phyloP scores from a whole-genome alignment of 768 basidiomycete species.

The Mycena indigotica region DNA sequence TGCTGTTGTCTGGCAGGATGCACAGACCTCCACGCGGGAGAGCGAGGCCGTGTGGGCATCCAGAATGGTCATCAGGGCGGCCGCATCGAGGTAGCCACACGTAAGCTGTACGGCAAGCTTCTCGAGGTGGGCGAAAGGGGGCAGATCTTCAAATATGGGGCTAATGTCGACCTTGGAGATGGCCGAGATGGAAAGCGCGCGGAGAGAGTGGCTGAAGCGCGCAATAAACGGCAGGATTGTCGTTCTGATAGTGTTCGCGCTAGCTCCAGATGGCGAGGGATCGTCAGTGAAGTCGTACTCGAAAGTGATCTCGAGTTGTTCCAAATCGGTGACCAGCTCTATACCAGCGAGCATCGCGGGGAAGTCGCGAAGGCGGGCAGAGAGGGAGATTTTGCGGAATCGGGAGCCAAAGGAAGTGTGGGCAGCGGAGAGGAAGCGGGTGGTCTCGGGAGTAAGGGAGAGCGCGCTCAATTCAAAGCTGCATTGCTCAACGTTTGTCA shows the following conservation, averaged over 20 bases:
- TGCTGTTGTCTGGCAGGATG: background rate
- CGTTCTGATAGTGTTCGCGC: background rate
- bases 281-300: background rate
- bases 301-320: background rate
- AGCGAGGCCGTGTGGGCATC: background rate
- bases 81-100: background rate
- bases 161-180: background rate
- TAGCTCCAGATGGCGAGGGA: background rate
- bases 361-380: background rate
- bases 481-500: background rate
- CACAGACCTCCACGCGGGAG: background rate
- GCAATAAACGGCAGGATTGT: background rate
- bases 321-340: background rate
- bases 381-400: background rate
- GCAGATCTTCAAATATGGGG: background rate
- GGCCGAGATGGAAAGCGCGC: background rate
- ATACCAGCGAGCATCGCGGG: background rate
- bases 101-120: background rate
- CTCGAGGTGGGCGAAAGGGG: background rate
- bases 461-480: background rate
- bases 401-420: background rate
- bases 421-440: background rate
- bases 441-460: background rate
- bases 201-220: background rate
- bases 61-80: background rate